Conservation (phyloP, 1,284 basidiomycete genomes). For the Xerocomus minutiporus region DNA sequence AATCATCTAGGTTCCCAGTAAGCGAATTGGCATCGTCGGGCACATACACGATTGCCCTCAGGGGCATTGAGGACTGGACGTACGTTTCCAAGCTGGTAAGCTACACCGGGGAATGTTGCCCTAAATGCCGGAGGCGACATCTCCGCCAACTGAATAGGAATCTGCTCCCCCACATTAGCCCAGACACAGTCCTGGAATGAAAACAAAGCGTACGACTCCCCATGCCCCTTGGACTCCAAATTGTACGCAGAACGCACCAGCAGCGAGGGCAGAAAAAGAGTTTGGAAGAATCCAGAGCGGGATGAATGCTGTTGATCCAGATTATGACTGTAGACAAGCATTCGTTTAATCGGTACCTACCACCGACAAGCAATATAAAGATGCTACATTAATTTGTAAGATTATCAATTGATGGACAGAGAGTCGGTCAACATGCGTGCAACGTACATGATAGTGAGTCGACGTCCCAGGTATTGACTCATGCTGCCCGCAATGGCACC, state of each 20-base stretch:
- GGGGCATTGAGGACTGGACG: conserved; percentile 12
- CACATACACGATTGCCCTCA: no score
- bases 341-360: conserved; percentile 7
- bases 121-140: conserved; percentile 91
- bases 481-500: conserved; percentile 75
- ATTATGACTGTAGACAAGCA: conserved; percentile 43
- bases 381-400: neutral
- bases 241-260: conserved; percentile 85
- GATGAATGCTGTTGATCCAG: conserved; percentile 50
- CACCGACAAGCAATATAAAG: conserved; percentile 48
- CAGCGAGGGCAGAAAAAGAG: conserved; percentile 60
- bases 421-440: neutral
- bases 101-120: conserved; percentile 88
- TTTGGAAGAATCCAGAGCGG: conserved; percentile 82
- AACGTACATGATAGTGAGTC: conserved; percentile 76
- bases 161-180: conserved; percentile 35
- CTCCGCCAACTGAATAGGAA: conserved; percentile 86
- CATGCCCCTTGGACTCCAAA: conserved; percentile 83
- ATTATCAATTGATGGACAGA: neutral
- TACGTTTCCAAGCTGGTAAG: conserved; percentile 82
- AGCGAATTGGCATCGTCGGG: neutral
- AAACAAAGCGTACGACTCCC: conserved; percentile 49
- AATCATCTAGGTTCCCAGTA: conserved; percentile 56
- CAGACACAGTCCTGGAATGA: neutral
- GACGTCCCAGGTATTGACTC: conserved; percentile 84